Evolutionary conservation across 352 stramenopile genomes (phyloP).

Genomic region (Globisporangium cystogenes): DNA sequence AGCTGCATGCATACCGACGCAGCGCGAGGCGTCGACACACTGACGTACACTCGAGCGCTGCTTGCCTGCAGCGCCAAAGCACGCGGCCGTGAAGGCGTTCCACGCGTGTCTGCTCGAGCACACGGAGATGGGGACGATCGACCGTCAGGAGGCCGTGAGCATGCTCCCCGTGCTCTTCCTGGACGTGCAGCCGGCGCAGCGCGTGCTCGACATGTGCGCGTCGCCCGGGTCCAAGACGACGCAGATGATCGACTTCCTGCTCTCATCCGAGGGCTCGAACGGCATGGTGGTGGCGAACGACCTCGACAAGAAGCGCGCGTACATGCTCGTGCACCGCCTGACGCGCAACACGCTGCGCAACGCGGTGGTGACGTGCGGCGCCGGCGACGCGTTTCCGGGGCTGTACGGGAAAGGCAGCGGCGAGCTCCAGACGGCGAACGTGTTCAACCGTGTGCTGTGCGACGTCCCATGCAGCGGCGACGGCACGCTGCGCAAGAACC

Average conservation of each 20-base stretch:
- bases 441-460: slow-evolving; percentile 98
- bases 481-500: slow-evolving; percentile 98
- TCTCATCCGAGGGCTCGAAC: slow-evolving; percentile 18
- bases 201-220: slow-evolving; percentile 87
- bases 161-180: slow-evolving; percentile 99
- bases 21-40: neutral
- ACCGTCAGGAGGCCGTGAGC: slow-evolving; percentile 96
- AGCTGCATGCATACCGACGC: neutral
- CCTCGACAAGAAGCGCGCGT: slow-evolving; percentile 94
- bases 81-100: slow-evolving; percentile 82
- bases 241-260: slow-evolving; percentile 93
- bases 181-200: slow-evolving; percentile 84
- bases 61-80: slow-evolving; percentile 47
- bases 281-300: slow-evolving; percentile 96
- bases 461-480: slow-evolving; percentile 98
- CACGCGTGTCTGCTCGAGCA: slow-evolving; percentile 92
- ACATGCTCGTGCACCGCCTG: slow-evolving; percentile 97
- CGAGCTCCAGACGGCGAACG: slow-evolving; percentile 51
- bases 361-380: slow-evolving; percentile 91
- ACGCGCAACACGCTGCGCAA: slow-evolving; percentile 76
- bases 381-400: slow-evolving; percentile 92
- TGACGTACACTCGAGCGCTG: neutral
- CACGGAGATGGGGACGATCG: slow-evolving; percentile 89
- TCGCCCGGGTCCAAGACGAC: slow-evolving; percentile 99
- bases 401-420: slow-evolving; percentile 46